Percentiles rank a stretch among this genome's conserved stretches.
phyloP scores from a whole-genome alignment of 371 early-diverging fungal genomes.

The Globomyces sp. region DNA sequence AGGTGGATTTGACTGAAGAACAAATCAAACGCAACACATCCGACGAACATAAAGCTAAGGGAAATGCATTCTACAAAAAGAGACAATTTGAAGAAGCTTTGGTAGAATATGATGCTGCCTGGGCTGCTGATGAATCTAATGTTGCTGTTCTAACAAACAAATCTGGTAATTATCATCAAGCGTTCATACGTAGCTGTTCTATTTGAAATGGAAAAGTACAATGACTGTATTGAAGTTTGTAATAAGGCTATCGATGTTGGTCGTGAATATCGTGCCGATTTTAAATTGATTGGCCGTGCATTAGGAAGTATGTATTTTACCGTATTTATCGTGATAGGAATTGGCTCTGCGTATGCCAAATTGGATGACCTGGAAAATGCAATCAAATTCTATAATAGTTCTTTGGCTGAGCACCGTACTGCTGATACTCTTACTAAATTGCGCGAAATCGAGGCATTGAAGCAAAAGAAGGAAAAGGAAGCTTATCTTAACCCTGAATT shows the following conservation, averaged over 20 bases:
- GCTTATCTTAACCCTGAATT: constrained; percentile 82
- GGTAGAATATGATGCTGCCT: constrained; percentile 88
- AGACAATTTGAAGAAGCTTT: constrained; percentile 88
- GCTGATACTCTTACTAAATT: constrained; percentile 89
- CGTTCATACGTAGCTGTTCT: constrained; percentile 60
- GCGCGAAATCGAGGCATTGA: constrained; percentile 80
- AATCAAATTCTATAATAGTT: constrained; percentile 89
- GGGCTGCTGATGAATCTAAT: constrained; percentile 82
- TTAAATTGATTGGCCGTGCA: constrained; percentile 80
- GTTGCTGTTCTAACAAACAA: constrained; percentile 94
- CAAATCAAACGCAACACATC: constrained; percentile 64
- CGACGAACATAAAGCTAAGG: constrained; percentile 82
- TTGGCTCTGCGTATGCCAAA: constrained; percentile 87
- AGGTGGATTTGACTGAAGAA: constrained; percentile 40
- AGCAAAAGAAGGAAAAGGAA: constrained; percentile 74
- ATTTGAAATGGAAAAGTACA: constrained; percentile 89
- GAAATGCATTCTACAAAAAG: constrained; percentile 92
- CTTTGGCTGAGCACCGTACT: constrained; percentile 93
- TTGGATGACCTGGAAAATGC: constrained; percentile 76
- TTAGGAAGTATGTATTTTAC: constrained; percentile 30
- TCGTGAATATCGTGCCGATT: constrained; percentile 88
- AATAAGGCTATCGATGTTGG: constrained; percentile 91
- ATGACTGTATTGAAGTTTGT: constrained; percentile 89
- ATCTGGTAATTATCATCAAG: constrained; percentile 10
- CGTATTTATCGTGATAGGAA: constrained; percentile 74